Evolutionary conservation across 108 stramenopile genomes (phyloP).

Genomic region (Ochromonas danica): DNA sequence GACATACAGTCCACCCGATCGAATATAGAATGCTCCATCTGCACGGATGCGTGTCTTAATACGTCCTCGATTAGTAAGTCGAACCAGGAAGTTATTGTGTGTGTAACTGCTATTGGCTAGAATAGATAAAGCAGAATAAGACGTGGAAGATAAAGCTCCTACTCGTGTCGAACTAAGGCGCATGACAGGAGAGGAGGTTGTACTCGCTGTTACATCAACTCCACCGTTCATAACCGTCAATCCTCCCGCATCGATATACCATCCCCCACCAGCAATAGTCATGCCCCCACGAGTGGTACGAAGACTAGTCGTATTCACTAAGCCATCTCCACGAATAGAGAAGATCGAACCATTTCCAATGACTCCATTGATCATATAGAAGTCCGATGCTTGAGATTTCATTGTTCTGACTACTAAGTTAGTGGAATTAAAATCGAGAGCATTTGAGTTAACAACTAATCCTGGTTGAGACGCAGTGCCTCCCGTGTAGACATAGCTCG

Average conservation of each 20-base stretch:
- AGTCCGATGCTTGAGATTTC: slow-evolving; percentile 48
- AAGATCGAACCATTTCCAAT: slow-evolving; percentile 41
- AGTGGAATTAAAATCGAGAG: slow-evolving; percentile 38
- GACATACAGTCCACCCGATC: not conserved
- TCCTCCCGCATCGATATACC: not conserved
- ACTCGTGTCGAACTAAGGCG: too few species aligned
- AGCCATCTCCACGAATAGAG: slow-evolving; percentile 38
- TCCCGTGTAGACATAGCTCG: slow-evolving; percentile 32
- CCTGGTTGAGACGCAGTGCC: slow-evolving; percentile 42
- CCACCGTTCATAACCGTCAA: slow-evolving; percentile 12
- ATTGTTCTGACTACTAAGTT: slow-evolving; percentile 36
- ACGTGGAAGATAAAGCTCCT: not conserved
- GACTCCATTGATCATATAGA: slow-evolving; percentile 42
- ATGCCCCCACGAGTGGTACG: not conserved
- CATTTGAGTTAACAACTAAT: slow-evolving; percentile 35
- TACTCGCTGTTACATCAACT: not conserved
- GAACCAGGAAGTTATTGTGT: too few species aligned
- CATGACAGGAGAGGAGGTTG: too few species aligned
- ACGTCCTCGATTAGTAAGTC: not conserved
- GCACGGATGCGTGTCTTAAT: not conserved
- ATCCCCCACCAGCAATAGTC: slow-evolving; percentile 1
- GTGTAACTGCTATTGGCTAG: not conserved
- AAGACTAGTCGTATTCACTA: not conserved
- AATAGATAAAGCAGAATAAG: not conserved
- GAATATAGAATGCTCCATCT: not conserved